phyloP scores from a whole-genome alignment of 352 stramenopile species.

The Pythium guiyangense region DNA sequence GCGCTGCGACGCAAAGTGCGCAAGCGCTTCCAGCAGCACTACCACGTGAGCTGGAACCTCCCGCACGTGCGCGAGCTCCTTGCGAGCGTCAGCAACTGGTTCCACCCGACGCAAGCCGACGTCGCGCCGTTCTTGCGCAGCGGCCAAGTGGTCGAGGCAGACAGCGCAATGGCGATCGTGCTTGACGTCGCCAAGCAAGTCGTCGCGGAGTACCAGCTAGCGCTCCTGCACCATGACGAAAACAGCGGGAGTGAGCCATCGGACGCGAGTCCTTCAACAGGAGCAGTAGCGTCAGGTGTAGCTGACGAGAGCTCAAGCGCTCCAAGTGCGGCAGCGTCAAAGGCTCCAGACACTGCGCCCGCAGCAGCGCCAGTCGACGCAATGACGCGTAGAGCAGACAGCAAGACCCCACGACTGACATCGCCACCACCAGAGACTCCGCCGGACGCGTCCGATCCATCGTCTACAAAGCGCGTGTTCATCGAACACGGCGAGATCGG shows the following conservation, averaged over 20 bases:
- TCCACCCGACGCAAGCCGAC: slow-evolving; percentile 49
- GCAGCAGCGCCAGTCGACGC: neutral
- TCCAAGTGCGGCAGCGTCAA: neutral
- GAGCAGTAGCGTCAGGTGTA: no score
- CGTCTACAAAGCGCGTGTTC: slow-evolving; percentile 8
- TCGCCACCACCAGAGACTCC: neutral
- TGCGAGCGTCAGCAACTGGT: slow-evolving; percentile 61
- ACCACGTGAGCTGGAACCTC: slow-evolving; percentile 58
- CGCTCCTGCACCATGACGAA: slow-evolving; percentile 24
- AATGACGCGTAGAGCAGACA: no score
- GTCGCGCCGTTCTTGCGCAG: slow-evolving; percentile 56
- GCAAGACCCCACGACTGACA: neutral
- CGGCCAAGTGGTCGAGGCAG: slow-evolving; percentile 9
- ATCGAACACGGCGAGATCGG: slow-evolving; percentile 42
- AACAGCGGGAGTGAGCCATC: no score
- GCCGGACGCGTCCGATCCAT: no score
- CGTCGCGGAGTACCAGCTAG: slow-evolving; percentile 49
- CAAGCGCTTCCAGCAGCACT: slow-evolving; percentile 70
- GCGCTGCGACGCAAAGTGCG: slow-evolving; percentile 31
- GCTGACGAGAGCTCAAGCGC: neutral
- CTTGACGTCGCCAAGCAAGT: slow-evolving; percentile 28
- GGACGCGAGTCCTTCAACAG: no score
- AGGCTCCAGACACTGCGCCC: neutral
- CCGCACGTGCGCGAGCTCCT: slow-evolving; percentile 59
- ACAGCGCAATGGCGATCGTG: slow-evolving; percentile 30